Evolutionary conservation across 2,329 filamentous ascomycete genomes (phyloP), one percentile per base, ranked within the genome.

Genomic region (Xylariaceae sp.): DNA sequence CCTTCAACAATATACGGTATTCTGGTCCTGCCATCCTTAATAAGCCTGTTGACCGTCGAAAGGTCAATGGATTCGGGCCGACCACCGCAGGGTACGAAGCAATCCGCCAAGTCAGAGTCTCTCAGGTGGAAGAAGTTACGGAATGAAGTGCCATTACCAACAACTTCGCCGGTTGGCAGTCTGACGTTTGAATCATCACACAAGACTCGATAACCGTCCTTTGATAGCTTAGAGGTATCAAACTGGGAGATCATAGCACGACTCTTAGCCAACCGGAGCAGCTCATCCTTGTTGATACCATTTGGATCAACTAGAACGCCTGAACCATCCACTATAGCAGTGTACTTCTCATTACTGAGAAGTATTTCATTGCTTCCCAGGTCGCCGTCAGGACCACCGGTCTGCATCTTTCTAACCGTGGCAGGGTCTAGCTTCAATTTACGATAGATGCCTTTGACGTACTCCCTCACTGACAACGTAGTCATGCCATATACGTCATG

Each of bases 401-500:
- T 99, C 79, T 99, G 94, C 81, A 99, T 87, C 79, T 99, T 99
- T 70, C 84, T 83, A 62, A 97, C 89, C 52, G 83, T 86, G 47
- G 86, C 84, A 15, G 92, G 89, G 67, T 97, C 92, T 42, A 99
- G 85, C 61, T 92, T 85, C 59, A 96, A 81, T 81, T 97, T 97
- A 71, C 94, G 88, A 80, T 99, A 97, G 73, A 99, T 96, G 40
- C 94, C 94, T 67, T 92, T 85, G 62, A 99, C 90, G 66, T 95
- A 99, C 75, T 99, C 91, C 39, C 94, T 91, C 43, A 99, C 93
- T 5, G 92, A 97, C 52, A 97, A 77, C 0, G 94, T 97, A 1
- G 94, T 99, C 94, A 99, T 99, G 66, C 94, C 94, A 69, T 99
- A 99, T 33, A 81, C 77, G 72, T 99, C 94, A 74, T 99, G 94